Base-by-base conservation (phyloP, 108 stramenopile species). In the Cyclotella cryptica region DNA sequence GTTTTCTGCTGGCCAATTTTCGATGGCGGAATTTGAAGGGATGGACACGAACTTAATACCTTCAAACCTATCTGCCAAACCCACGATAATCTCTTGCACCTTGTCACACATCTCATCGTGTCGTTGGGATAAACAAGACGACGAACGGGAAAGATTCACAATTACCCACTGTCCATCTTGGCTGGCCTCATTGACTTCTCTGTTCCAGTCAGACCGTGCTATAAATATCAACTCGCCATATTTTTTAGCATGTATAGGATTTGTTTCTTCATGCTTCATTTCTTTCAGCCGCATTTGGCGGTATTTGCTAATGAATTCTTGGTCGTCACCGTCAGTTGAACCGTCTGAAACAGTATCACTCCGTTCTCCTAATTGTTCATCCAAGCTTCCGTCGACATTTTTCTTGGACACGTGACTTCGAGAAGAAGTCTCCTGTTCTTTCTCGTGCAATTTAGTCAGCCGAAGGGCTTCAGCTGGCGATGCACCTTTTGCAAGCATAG, bases 1-100 rank as follows among this genome's bases (percentile, higher is more conserved):
- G 81, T 94, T 93, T n/a, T 67, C 55, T 27, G 85, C 88, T 7
- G 97, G 97, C 97, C 97, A 98, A 53, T 97, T 87, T 69, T 95
- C 92, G 52, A 97, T 92, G 26, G 97, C 97, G 26, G 89, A 69
- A 41, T 76, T 82, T 28, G 84, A 90, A 29, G 83, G 71, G 61
- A 98, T 98, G 43, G 78, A 64, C 22, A 98, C 88, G 74, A 97
- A 96, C 58, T 97, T 95, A n/a, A 96, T 72, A 6, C 39, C 3
- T 14, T 53, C 61, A 76, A 74, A 85, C 60, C 72, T 71, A 12
- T 41, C 40, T 17, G 89, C 88, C 19, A 89, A 35, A 22, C 68
- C 59, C 53, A 49, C 53, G 26, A 70, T 53, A 28, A 74, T 66
- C n/a, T 78, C 51, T 78, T 88, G 87, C 7, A 88, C 74, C 19